Evolutionary conservation across 2,329 filamentous ascomycete genomes (phyloP).

Genomic region (Ceratocystis diversiconidia): DNA sequence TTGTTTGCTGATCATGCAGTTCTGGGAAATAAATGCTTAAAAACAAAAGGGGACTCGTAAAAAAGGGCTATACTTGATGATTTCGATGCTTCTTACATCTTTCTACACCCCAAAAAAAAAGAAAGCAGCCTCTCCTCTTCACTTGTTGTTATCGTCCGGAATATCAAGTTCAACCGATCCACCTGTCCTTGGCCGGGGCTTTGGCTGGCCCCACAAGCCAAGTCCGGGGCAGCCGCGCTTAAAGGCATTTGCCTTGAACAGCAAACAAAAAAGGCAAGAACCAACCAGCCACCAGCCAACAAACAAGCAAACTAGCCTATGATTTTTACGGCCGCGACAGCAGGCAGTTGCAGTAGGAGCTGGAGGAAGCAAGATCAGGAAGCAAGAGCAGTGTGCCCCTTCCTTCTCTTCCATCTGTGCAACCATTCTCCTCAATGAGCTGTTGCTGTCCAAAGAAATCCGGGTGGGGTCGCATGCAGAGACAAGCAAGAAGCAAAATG

Average conservation of each 20-base stretch:
- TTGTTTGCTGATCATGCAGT: no score
- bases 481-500: background rate
- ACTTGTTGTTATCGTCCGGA: background rate
- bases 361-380: background rate
- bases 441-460: background rate
- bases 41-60: background rate
- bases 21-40: no score
- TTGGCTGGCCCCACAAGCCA: background rate
- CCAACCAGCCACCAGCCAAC: background rate
- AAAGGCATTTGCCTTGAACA: background rate
- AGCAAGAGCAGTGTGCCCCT: background rate
- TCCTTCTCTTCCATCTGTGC: constrained; percentile 5
- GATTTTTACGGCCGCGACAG: background rate
- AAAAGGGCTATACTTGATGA: background rate
- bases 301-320: no score
- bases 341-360: background rate
- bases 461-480: background rate
- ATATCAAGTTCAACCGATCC: background rate
- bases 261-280: background rate
- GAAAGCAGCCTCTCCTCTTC: background rate
- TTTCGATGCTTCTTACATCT: background rate
- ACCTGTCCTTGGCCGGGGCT: background rate
- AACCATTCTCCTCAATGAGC: background rate
- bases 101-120: background rate
- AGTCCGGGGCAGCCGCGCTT: background rate